phyloP scores from a whole-genome alignment of 495 filamentous ascomycete species.

The Lophium mytilinum region DNA sequence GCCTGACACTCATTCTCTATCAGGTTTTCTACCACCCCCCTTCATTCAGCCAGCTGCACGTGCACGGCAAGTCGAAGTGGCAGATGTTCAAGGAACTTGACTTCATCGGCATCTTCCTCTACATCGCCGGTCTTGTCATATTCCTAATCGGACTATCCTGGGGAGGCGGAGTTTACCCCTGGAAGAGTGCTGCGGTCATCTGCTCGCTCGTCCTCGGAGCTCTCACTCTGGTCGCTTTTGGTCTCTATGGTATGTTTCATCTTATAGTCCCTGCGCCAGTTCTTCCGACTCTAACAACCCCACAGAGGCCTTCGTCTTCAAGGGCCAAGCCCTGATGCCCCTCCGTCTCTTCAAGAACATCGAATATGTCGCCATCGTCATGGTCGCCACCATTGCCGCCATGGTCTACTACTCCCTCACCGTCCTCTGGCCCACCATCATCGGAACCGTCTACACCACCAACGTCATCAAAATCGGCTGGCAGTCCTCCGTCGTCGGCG shows the following conservation, averaged over 20 bases:
- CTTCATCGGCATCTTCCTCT: constrained; percentile 32
- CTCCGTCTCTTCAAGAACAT: constrained; percentile 31
- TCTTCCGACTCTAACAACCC: neutral
- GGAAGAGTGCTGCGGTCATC: constrained; percentile 42
- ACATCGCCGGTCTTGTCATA: constrained; percentile 27
- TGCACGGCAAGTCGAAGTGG: constrained; percentile 22
- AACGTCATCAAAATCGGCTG: constrained; percentile 17
- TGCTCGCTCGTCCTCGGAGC: constrained; percentile 39
- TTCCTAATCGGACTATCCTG: constrained; percentile 37
- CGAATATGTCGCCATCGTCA: constrained; percentile 27
- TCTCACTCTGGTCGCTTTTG: constrained; percentile 37
- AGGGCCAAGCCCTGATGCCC: constrained; percentile 30
- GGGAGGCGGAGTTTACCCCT: constrained; percentile 43
- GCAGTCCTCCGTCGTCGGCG: constrained; percentile 24
- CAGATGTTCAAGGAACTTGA: constrained; percentile 34
- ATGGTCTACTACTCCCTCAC: constrained; percentile 34
- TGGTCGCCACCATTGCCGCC: constrained; percentile 25
- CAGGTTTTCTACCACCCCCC: constrained; percentile 31
- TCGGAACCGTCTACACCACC: constrained; percentile 28
- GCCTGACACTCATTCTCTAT: constrained; percentile 27
- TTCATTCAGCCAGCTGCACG: constrained; percentile 27
- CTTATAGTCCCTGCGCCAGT: neutral
- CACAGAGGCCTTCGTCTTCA: constrained; percentile 23
- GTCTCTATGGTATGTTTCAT: constrained; percentile 30
- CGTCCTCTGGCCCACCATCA: constrained; percentile 27